A percentile compares a stretch with the other conserved stretches of the same genome.
Evolutionary conservation across 495 filamentous ascomycete genomes (phyloP).

Genomic region (Pyrenopolyporus hunteri): DNA sequence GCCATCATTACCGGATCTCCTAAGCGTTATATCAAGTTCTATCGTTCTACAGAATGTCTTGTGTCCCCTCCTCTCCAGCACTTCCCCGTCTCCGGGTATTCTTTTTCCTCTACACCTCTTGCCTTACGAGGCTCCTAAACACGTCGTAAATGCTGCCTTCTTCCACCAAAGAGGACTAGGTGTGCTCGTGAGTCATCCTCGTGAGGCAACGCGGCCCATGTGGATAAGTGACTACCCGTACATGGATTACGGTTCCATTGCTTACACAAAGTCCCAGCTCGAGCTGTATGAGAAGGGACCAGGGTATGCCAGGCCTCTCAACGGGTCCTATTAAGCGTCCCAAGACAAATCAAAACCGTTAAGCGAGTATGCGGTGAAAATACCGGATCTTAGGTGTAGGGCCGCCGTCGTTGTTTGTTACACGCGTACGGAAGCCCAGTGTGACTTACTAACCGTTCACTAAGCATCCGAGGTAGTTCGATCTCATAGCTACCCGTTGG

Average conservation of each 20-base stretch:
- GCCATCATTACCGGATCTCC: too few relatives aligned
- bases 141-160: too few relatives aligned
- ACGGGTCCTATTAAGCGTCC: too few relatives aligned
- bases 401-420: neutral
- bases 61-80: neutral
- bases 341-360: neutral
- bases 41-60: neutral
- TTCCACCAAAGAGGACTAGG: too few relatives aligned
- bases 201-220: neutral
- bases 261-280: too few relatives aligned
- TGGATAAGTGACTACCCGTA: neutral
- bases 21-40: neutral
- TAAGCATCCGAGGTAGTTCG: neutral
- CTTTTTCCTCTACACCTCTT: neutral
- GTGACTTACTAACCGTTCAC: neutral
- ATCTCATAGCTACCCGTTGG: neutral
- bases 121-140: neutral
- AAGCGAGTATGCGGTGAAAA: neutral
- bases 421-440: neutral
- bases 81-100: neutral
- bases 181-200: neutral
- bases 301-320: too few relatives aligned
- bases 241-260: too few relatives aligned
- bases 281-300: too few relatives aligned
- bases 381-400: neutral